Evolutionary conservation across 345 rosid genomes (phyloP).

Genomic region (Eucalyptus fibrosa): DNA sequence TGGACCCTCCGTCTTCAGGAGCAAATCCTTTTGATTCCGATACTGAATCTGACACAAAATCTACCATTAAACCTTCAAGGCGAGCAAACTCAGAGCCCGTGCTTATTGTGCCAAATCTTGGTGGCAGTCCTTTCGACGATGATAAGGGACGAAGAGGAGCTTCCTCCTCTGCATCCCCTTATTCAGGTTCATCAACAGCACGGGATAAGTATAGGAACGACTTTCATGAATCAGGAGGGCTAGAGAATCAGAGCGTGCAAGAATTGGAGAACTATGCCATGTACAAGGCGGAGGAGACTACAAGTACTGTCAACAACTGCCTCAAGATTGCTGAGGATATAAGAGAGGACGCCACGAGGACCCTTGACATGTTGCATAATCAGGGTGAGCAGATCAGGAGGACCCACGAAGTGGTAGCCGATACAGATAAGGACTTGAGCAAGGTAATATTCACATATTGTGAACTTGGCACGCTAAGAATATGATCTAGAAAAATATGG

Average conservation of each 20-base stretch:
- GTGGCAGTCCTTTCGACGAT: neutral
- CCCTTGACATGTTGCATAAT: conserved; percentile 68
- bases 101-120: conserved; percentile 7
- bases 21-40: neutral
- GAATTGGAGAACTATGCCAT: conserved; percentile 82
- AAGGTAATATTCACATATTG: conserved; percentile 19
- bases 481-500: neutral
- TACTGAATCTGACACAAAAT: neutral
- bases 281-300: conserved; percentile 80
- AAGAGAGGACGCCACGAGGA: conserved; percentile 57
- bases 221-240: conserved; percentile 57
- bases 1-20: neutral
- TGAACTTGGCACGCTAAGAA: neutral
- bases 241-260: conserved; percentile 65
- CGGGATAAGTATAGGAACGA: conserved; percentile 44
- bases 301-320: conserved; percentile 62
- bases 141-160: conserved; percentile 1
- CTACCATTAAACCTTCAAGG: conserved; percentile 29
- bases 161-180: conserved; percentile 4
- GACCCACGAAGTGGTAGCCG: conserved; percentile 66
- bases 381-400: conserved; percentile 88
- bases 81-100: conserved; percentile 62
- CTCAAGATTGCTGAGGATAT: conserved; percentile 77
- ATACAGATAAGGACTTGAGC: conserved; percentile 70
- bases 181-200: neutral